These are phyloP conservation scores for Brettanomyces anomalus DNA, from an alignment of 805 yeast species.

Conservation along the genomic window DNA sequence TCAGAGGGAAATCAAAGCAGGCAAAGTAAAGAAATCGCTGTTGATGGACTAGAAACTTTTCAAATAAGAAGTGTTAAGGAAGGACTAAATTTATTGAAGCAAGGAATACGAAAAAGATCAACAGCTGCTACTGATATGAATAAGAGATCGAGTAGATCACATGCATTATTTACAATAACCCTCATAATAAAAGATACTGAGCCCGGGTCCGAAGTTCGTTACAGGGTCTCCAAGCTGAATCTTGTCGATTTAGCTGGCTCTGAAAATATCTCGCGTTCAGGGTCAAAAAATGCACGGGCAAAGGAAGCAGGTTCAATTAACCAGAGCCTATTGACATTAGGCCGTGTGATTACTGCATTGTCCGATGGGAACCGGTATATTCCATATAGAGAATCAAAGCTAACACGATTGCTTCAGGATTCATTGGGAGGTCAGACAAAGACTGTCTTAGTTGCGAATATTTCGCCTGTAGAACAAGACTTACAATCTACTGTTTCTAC, in stretches of 20 bases:
- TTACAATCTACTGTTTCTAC: conserved; percentile 45
- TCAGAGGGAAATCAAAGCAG: neutral
- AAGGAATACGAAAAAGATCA: conserved; percentile 51
- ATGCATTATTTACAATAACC: conserved; percentile 62
- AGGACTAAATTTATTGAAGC: conserved; percentile 46
- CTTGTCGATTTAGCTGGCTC: conserved; percentile 94
- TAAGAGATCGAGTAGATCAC: conserved; percentile 67
- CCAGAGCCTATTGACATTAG: conserved; percentile 78
- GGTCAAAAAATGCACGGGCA: conserved; percentile 79
- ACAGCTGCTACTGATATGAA: conserved; percentile 71
- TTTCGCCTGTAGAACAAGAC: conserved; percentile 53
- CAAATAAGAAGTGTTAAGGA: conserved; percentile 43
- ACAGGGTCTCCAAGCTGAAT: conserved; percentile 34
- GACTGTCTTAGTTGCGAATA: conserved; percentile 80
- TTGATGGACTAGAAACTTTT: conserved; percentile 60
- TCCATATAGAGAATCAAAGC: conserved; percentile 70
- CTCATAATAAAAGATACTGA: conserved; percentile 30
- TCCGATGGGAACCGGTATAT: conserved; percentile 61
- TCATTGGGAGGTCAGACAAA: conserved; percentile 83
- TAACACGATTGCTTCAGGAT: conserved; percentile 67
- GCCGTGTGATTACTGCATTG: conserved; percentile 74
- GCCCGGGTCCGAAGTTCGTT: conserved; percentile 10
- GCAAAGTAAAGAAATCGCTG: conserved; percentile 25
- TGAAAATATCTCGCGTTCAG: conserved; percentile 80
- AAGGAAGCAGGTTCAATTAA: conserved; percentile 92